Percentiles rank a stretch among this genome's conserved stretches.
Conservation (phyloP, 2,329 filamentous ascomycete species). For the Chaetomiaceae sp. region DNA sequence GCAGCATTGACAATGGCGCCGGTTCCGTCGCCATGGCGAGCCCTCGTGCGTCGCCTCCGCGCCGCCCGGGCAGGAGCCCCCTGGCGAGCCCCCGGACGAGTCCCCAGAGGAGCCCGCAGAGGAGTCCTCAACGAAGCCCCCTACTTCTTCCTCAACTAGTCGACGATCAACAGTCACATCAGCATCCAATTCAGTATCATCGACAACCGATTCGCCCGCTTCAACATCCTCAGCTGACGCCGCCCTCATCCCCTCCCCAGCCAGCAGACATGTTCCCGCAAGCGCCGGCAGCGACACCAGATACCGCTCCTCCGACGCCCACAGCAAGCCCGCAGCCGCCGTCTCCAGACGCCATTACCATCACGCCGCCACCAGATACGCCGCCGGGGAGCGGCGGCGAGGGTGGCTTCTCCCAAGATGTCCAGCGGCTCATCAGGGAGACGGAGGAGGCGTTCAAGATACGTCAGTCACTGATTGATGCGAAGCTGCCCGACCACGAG, state of each 20-base stretch:
- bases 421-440: conserved; percentile 42
- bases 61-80: conserved; percentile 15
- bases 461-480: conserved; percentile 36
- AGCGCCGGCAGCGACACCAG: conserved; percentile 1
- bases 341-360: conserved; percentile 4
- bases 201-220: conserved; percentile 6
- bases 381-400: not conserved
- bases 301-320: conserved; percentile 1
- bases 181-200: not conserved
- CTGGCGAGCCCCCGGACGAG: conserved; percentile 13
- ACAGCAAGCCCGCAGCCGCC: conserved; percentile 1
- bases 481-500: conserved; percentile 23
- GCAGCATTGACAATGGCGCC: conserved; percentile 35
- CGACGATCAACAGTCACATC: conserved; percentile 11
- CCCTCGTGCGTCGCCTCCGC: conserved; percentile 18
- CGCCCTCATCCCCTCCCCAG: conserved; percentile 17
- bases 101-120: conserved; percentile 16
- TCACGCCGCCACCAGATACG: conserved; percentile 3
- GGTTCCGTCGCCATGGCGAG: conserved; percentile 13
- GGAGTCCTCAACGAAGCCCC: conserved; percentile 21
- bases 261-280: conserved; percentile 12
- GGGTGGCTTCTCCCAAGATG: conserved; percentile 28
- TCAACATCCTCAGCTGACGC: conserved; percentile 12
- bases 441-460: conserved; percentile 47
- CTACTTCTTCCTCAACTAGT: conserved; percentile 21